phyloP scores from a whole-genome alignment of 2,329 filamentous ascomycete genomes.

The Phyllosticta citriasiana region DNA sequence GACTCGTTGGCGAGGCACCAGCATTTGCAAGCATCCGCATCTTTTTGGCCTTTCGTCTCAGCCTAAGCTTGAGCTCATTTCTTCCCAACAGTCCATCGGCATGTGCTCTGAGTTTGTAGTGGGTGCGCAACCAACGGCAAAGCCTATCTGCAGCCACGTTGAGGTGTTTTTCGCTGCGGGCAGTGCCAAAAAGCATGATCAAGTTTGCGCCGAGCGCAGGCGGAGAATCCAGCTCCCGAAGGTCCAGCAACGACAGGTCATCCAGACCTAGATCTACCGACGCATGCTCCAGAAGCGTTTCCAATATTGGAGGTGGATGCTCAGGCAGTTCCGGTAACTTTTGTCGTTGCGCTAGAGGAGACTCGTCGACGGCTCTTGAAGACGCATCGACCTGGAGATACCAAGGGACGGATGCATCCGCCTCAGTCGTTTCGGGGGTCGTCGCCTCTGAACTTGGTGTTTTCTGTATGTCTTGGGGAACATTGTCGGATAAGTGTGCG shows the following conservation, averaged over 20 bases:
- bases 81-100: conserved; percentile 84
- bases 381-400: conserved; percentile 65
- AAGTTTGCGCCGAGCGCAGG: conserved; percentile 80
- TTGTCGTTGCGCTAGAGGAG: conserved; percentile 41
- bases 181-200: conserved; percentile 86
- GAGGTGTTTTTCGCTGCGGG: conserved; percentile 84
- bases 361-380: conserved; percentile 16
- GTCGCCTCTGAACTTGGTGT: background rate
- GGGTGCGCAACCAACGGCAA: conserved; percentile 70
- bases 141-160: conserved; percentile 86
- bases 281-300: conserved; percentile 64
- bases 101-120: conserved; percentile 61
- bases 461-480: background rate
- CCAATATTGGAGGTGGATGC: conserved; percentile 60
- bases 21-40: conserved; percentile 70
- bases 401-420: conserved; percentile 52
- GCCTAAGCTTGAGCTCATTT: conserved; percentile 81
- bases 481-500: conserved; percentile 1
- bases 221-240: conserved; percentile 75
- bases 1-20: conserved; percentile 47
- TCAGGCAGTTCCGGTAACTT: conserved; percentile 54
- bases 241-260: conserved; percentile 67
- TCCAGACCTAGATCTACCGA: conserved; percentile 82
- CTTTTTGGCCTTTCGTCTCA: conserved; percentile 69
- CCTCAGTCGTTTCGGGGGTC: background rate